Evolutionary conservation across 495 filamentous ascomycete species (phyloP).

Genomic region (Aspergillus bridgeri): DNA sequence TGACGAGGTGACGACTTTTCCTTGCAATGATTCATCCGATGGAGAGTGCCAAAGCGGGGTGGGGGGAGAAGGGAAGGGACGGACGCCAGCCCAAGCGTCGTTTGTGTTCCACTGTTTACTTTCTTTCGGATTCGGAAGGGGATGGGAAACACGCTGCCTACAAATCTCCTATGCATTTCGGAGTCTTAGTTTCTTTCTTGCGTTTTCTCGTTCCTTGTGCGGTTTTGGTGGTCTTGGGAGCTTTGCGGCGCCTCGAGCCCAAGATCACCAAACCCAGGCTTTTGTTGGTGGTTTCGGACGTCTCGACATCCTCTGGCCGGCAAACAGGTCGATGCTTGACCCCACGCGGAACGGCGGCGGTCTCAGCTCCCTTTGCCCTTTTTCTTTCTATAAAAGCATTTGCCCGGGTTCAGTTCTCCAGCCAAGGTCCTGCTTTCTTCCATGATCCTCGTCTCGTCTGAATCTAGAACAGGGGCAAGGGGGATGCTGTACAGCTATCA

Average conservation of each 20-base stretch:
- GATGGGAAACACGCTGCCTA: not conserved
- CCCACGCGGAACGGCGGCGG: not conserved
- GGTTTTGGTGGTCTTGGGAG: not conserved
- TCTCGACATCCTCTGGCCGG: not conserved
- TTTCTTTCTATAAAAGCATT: not conserved
- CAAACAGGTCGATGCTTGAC: not conserved
- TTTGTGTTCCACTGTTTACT: slow-evolving; percentile 3
- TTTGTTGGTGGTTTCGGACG: not conserved
- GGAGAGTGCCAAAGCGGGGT: slow-evolving; percentile 5
- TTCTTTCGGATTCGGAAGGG: not conserved
- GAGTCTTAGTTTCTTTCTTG: not conserved
- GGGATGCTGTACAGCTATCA: slow-evolving; percentile 4
- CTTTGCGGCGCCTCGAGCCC: not conserved
- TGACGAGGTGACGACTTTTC: slow-evolving; percentile 39
- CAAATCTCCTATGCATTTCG: slow-evolving; percentile 4
- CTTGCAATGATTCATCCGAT: slow-evolving; percentile 23
- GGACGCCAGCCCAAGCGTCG: slow-evolving; percentile 3
- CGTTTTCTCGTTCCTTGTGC: slow-evolving; percentile 1
- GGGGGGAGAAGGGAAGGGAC: no score
- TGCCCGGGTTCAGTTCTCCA: not conserved
- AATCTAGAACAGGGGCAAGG: not conserved
- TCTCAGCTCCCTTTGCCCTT: not conserved
- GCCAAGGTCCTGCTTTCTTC: slow-evolving; percentile 4
- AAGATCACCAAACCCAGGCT: not conserved
- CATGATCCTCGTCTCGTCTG: slow-evolving; percentile 1